These are phyloP conservation scores for Kodamaea alishanica DNA, from an alignment of 1,139 yeast genomes.

Conservation along the genomic window DNA sequence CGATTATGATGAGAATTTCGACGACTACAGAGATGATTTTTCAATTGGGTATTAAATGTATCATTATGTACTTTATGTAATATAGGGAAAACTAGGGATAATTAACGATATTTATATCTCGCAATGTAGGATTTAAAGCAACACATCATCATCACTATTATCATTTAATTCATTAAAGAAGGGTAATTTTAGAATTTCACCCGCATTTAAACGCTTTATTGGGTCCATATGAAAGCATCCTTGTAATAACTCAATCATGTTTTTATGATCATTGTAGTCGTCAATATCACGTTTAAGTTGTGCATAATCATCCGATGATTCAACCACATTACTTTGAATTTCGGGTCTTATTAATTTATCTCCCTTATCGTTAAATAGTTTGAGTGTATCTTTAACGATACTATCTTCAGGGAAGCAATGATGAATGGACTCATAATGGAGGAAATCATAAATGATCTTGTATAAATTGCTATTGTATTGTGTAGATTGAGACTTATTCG, in stretches of 20 bases:
- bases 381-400: slow-evolving; percentile 37
- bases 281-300: slow-evolving; percentile 20
- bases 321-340: slow-evolving; percentile 3
- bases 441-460: slow-evolving; percentile 29
- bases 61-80: background rate
- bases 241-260: slow-evolving; percentile 52
- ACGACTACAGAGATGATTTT: slow-evolving; percentile 12
- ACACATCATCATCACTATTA: slow-evolving; percentile 37
- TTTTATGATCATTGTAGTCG: slow-evolving; percentile 37
- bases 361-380: slow-evolving; percentile 24
- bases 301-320: slow-evolving; percentile 12
- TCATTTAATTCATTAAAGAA: slow-evolving; percentile 46
- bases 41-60: slow-evolving; percentile 3
- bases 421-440: slow-evolving; percentile 30
- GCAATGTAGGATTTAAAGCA: slow-evolving; percentile 17
- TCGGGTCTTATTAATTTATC: slow-evolving; percentile 26
- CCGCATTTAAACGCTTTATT: slow-evolving; percentile 51
- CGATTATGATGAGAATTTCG: slow-evolving; percentile 17
- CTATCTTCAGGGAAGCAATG: slow-evolving; percentile 40
- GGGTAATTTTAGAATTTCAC: slow-evolving; percentile 50
- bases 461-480: slow-evolving; percentile 24
- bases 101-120: background rate
- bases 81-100: background rate
- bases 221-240: slow-evolving; percentile 58
- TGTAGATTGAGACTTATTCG: slow-evolving; percentile 12